Evolutionary conservation across 78 protist species (phyloP), one percentile per base, ranked within the genome.

Genomic region (Pigoraptor vietnamica): DNA sequence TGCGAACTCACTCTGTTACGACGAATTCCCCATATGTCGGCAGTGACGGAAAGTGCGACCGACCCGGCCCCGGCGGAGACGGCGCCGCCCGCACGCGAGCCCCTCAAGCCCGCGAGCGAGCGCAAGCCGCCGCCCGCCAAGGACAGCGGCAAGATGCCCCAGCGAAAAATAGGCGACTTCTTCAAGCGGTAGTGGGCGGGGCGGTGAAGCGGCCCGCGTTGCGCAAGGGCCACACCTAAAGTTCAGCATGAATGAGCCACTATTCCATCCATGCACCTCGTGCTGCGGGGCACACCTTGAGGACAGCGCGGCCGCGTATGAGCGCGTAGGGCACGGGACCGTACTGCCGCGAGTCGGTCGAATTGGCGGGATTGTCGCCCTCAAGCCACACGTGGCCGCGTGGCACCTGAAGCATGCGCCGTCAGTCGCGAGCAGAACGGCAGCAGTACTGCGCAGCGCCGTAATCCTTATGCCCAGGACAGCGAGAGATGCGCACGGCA

Each of bases 321-420:
- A 95, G 88, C n/a, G 90, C 86, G 33, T 82, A n/a, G 24, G 95
- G 95, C 2, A 96, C 92, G 29, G 95, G 92, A 32, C 97, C 97
- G 92, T 95, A 95, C 36, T 14, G 0, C 55, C 96, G 83, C 37
- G 96, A 94, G 86, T 96, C 97, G 2, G 87, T 90, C 40, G 97
- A 96, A 89, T 94, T 89, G 32, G 34, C 23, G 39, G 86, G 88
- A 67, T 96, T 96, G 92, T 96, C 97, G 35, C 97, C 97, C 81
- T 95, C 94, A 37, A 96, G 89, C 96, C 96, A 96, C 81, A 87
- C 81, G 89, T 93, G 96, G 33, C 95, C 96, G 35, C 39, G 81
- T 35, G 96, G 96, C 2, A 96, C 91, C 56, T 10, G 40, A 14
- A 6, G 19, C 21, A 82, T 0, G 38, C 38, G 37, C 34, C 2